phyloP scores from a whole-genome alignment of 805 yeast genomes.

The Jamesozyma rosinii region DNA sequence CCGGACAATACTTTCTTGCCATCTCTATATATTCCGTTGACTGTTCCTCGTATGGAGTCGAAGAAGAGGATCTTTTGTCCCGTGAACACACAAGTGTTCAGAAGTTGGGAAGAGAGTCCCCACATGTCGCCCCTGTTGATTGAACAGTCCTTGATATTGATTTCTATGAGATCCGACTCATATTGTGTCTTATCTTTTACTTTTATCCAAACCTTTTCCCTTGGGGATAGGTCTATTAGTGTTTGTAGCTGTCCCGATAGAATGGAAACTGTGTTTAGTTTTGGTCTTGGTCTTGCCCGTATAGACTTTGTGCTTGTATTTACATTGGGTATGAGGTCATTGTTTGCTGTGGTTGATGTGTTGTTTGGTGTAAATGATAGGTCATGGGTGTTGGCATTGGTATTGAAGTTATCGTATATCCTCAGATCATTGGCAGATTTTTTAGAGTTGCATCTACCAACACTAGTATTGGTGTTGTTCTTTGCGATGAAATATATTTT shows the following conservation, averaged over 20 bases:
- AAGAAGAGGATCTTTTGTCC: conserved; percentile 58
- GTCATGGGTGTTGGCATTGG: neutral
- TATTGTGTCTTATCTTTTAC: conserved; percentile 38
- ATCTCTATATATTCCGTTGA: conserved; percentile 50
- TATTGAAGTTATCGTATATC: neutral
- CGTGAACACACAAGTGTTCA: conserved; percentile 54
- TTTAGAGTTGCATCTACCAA: neutral
- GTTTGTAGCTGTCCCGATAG: conserved; percentile 51
- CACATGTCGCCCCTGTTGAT: conserved; percentile 91
- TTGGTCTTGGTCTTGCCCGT: neutral
- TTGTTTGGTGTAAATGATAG: neutral
- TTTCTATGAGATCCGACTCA: conserved; percentile 76
- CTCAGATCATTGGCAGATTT: neutral
- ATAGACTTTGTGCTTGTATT: conserved; percentile 3
- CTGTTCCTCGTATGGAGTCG: conserved; percentile 51
- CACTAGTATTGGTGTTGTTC: conserved; percentile 15
- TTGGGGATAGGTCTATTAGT: conserved; percentile 53
- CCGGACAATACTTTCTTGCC: conserved; percentile 70
- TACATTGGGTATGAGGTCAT: neutral
- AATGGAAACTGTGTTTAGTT: conserved; percentile 40
- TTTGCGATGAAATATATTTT: conserved; percentile 39
- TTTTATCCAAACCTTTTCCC: conserved; percentile 56
- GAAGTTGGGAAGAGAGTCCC: conserved; percentile 57
- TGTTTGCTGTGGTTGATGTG: neutral
- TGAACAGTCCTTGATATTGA: conserved; percentile 70